Percentiles rank a stretch among this genome's conserved stretches.
Conservation (phyloP, 208 protist species). For the Trypanosoma lewisi region DNA sequence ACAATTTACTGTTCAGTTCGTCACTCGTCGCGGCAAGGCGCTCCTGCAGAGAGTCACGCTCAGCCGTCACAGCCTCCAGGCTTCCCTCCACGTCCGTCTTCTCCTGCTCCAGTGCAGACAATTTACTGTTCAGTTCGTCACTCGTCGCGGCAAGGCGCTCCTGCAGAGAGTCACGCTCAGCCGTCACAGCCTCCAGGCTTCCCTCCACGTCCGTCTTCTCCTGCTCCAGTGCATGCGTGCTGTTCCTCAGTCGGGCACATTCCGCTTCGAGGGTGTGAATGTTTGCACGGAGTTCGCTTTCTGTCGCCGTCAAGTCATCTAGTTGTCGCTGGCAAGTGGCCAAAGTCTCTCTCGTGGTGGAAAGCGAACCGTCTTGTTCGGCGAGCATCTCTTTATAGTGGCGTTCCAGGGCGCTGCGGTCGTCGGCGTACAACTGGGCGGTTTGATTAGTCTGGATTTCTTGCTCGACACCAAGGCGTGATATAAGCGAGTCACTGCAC, state of each 20-base stretch:
- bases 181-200: constrained; percentile 13
- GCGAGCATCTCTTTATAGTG: not conserved
- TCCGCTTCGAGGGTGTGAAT: not conserved
- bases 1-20: not conserved
- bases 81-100: not conserved
- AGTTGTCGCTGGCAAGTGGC: constrained; percentile 1
- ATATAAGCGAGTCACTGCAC: constrained; percentile 19
- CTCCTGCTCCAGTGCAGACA: not conserved
- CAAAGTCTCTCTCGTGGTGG: not conserved
- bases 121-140: not conserved
- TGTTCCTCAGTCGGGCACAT: not conserved
- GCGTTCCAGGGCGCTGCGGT: not conserved
- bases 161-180: constrained; percentile 27
- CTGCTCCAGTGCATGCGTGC: constrained; percentile 9
- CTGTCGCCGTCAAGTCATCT: not conserved
- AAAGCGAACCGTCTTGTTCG: constrained; percentile 5
- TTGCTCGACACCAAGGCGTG: constrained; percentile 1
- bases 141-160: not conserved
- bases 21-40: not conserved
- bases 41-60: not conserved
- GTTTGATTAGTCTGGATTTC: not conserved
- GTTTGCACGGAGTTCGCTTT: constrained; percentile 11
- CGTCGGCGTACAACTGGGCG: not conserved
- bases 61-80: not conserved
- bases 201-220: constrained; percentile 29